Percentiles rank a stretch among this genome's conserved stretches.
Evolutionary conservation across 345 rosid genomes (phyloP).

Genomic region (Abelmoschus esculentus): DNA sequence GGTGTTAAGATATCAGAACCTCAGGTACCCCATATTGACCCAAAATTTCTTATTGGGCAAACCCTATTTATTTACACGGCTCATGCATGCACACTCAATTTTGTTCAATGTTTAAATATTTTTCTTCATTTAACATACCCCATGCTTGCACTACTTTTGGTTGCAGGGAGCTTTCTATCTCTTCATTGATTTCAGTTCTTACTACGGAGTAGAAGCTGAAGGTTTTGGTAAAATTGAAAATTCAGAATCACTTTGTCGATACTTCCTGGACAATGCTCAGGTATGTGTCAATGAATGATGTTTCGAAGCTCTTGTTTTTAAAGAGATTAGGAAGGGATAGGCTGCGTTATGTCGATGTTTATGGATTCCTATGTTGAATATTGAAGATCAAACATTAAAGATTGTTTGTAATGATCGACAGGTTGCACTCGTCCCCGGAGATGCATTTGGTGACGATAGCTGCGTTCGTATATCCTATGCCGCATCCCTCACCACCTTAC

Average conservation of each 20-base stretch:
- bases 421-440: slow-evolving; percentile 97
- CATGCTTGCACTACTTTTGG: slow-evolving; percentile 14
- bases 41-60: not conserved
- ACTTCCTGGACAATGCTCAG: slow-evolving; percentile 48
- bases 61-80: not conserved
- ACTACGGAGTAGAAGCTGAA: slow-evolving; percentile 69
- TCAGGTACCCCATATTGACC: slow-evolving; percentile 42
- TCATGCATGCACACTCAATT: not conserved
- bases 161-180: slow-evolving; percentile 96
- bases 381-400: not conserved
- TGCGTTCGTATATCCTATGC: slow-evolving; percentile 92
- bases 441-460: slow-evolving; percentile 87
- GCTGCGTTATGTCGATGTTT: not conserved
- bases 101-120: not conserved
- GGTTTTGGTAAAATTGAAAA: slow-evolving; percentile 69
- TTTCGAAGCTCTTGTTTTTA: not conserved
- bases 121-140: not conserved
- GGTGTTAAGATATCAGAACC: slow-evolving; percentile 84
- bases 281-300: slow-evolving; percentile 20
- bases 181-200: slow-evolving; percentile 73
- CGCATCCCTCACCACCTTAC: slow-evolving; percentile 63
- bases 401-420: slow-evolving; percentile 13
- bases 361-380: not conserved
- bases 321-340: not conserved
- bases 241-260: slow-evolving; percentile 32